Evolutionary conservation across 2,329 filamentous ascomycete genomes (phyloP).

Genomic region (Ophiosphaerella korrae): DNA sequence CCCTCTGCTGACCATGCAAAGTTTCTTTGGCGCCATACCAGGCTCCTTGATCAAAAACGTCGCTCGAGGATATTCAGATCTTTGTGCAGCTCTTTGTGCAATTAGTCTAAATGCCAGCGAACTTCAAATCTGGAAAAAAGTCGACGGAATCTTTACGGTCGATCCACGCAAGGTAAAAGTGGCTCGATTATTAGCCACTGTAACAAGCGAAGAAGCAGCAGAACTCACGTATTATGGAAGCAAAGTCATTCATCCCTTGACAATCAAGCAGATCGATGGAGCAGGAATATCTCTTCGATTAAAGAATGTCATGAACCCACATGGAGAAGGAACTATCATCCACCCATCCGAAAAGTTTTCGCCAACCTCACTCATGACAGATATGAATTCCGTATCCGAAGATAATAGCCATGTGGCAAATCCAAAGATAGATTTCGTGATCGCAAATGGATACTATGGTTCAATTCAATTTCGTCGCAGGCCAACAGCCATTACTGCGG

Average conservation of each 20-base stretch:
- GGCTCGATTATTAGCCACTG: slow-evolving; percentile 82
- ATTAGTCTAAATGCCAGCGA: slow-evolving; percentile 83
- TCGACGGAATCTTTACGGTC: slow-evolving; percentile 89
- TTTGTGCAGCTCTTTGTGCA: slow-evolving; percentile 87
- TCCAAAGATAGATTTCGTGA: slow-evolving; percentile 7
- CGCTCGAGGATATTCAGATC: slow-evolving; percentile 91
- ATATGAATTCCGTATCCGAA: not conserved
- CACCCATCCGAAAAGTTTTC: not conserved
- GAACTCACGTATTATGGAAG: slow-evolving; percentile 79
- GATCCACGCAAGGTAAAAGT: slow-evolving; percentile 91
- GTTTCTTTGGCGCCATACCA: slow-evolving; percentile 90
- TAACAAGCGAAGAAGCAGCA: slow-evolving; percentile 92
- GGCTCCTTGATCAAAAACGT: slow-evolving; percentile 88
- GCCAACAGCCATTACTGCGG: slow-evolving; percentile 74
- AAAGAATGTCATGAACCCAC: slow-evolving; percentile 87
- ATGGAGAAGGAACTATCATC: slow-evolving; percentile 1
- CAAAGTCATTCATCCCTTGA: slow-evolving; percentile 97
- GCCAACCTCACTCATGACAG: too few relatives aligned
- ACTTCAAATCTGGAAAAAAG: slow-evolving; percentile 98
- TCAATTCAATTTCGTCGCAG: slow-evolving; percentile 6
- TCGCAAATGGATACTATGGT: slow-evolving; percentile 12
- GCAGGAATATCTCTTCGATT: slow-evolving; percentile 85
- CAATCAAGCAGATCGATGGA: slow-evolving; percentile 88
- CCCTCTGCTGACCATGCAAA: slow-evolving; percentile 39
- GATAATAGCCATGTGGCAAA: not conserved